phyloP scores from a whole-genome alignment of 192 early-diverging fungal species.

The Backusella sp. region DNA sequence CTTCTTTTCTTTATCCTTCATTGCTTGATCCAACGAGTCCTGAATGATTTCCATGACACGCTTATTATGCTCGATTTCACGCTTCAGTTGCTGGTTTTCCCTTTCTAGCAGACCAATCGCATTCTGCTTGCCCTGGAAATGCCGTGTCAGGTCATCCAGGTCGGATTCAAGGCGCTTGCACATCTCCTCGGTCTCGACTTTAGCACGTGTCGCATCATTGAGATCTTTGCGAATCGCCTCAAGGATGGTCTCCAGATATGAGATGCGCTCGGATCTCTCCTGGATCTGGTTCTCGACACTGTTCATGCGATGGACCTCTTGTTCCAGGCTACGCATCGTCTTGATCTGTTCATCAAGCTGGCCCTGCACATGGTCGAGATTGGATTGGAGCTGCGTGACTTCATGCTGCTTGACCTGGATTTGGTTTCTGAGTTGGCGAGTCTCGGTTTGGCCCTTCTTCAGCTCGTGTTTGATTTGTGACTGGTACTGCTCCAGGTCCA shows the following conservation, averaged over 20 bases:
- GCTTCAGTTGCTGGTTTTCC: not conserved
- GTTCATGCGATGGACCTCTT: not conserved
- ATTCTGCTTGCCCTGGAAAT: not conserved
- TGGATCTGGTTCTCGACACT: not conserved
- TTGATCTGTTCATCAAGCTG: not conserved
- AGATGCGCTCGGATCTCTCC: not conserved
- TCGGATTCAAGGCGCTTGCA: not conserved
- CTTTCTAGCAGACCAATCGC: not conserved
- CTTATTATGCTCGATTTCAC: not conserved
- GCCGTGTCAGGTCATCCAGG: not conserved
- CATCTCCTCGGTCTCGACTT: not conserved
- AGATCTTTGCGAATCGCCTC: not conserved
- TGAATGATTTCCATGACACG: not conserved
- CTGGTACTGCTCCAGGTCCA: not conserved
- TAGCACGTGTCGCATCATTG: not conserved
- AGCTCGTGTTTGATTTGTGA: not conserved
- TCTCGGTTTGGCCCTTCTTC: not conserved
- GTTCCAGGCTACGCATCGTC: not conserved
- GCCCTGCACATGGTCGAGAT: not conserved
- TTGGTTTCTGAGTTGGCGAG: not conserved
- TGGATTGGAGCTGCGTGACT: not conserved
- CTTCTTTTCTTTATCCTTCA: not conserved
- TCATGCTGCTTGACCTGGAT: not conserved
- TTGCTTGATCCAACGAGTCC: not conserved
- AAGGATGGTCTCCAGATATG: not conserved